Percentiles rank a stretch among this genome's conserved stretches.
These are phyloP conservation scores for Xylaria polymorpha DNA, from an alignment of 2,329 filamentous ascomycete genomes.

Conservation along the genomic window DNA sequence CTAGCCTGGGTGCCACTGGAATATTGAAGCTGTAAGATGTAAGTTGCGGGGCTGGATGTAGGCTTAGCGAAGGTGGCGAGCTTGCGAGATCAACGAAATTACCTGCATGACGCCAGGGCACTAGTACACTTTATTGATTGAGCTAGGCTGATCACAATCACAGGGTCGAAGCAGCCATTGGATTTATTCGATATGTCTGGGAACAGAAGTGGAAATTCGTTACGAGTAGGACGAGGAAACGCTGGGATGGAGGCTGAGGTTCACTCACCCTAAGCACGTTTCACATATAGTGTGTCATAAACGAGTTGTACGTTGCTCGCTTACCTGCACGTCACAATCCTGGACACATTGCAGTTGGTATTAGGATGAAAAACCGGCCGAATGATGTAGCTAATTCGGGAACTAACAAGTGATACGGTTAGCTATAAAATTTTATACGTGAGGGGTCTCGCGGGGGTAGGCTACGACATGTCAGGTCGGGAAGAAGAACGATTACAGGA, in stretches of 20 bases:
- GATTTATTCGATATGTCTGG: neutral
- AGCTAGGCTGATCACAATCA: neutral
- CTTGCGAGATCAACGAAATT: neutral
- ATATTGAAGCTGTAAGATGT: neutral
- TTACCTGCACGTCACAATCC: conserved; percentile 2
- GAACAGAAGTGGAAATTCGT: neutral
- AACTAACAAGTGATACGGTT: neutral
- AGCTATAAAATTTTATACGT: conserved; percentile 5
- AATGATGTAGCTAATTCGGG: neutral
- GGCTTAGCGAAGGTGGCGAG: neutral
- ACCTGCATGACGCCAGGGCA: neutral
- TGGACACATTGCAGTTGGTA: neutral
- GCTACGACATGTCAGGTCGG: neutral
- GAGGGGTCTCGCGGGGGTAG: neutral
- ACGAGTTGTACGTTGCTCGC: conserved; percentile 15
- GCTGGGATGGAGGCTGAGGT: conserved; percentile 9
- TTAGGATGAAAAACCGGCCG: neutral
- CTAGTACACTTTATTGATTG: neutral
- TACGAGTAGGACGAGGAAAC: neutral
- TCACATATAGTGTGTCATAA: conserved; percentile 16
- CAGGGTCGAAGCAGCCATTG: neutral
- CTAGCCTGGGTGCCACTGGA: neutral
- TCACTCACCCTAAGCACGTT: neutral
- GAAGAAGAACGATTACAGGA: neutral
- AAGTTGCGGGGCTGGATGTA: neutral